These are phyloP conservation scores for Neurospora cerealis DNA, from an alignment of 495 filamentous ascomycete genomes.

Conservation along the genomic window DNA sequence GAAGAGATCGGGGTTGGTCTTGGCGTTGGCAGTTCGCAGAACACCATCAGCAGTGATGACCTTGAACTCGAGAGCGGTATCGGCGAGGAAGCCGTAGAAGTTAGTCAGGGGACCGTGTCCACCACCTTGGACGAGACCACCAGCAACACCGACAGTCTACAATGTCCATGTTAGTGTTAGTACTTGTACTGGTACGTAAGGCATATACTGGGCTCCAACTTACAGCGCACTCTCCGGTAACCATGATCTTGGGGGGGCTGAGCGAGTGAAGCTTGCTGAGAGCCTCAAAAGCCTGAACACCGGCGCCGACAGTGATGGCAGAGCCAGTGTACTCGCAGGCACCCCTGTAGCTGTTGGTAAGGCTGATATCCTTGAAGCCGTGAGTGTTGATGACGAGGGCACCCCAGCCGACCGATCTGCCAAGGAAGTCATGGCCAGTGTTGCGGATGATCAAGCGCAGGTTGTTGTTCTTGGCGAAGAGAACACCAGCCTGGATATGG, in stretches of 20 bases:
- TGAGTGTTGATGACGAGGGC: constrained; percentile 57
- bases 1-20: constrained; percentile 49
- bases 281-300: constrained; percentile 34
- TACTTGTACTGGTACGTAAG: constrained; percentile 23
- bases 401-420: constrained; percentile 49
- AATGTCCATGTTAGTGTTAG: constrained; percentile 32
- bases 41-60: constrained; percentile 49
- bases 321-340: constrained; percentile 30
- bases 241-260: constrained; percentile 36
- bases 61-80: constrained; percentile 43
- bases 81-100: constrained; percentile 43
- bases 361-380: constrained; percentile 41
- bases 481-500: constrained; percentile 41
- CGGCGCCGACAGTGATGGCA: constrained; percentile 39
- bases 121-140: constrained; percentile 48
- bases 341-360: constrained; percentile 27
- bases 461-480: constrained; percentile 44
- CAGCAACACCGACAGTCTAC: constrained; percentile 41
- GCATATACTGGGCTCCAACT: constrained; percentile 2
- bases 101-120: constrained; percentile 46
- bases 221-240: constrained; percentile 37
- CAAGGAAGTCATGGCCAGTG: constrained; percentile 52
- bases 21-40: constrained; percentile 39
- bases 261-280: constrained; percentile 34
- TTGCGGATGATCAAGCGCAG: constrained; percentile 56